A percentile compares a stretch with the other conserved stretches of the same genome.
phyloP scores from a whole-genome alignment of 2,329 filamentous ascomycete genomes.

The Alternaria incomplexa region DNA sequence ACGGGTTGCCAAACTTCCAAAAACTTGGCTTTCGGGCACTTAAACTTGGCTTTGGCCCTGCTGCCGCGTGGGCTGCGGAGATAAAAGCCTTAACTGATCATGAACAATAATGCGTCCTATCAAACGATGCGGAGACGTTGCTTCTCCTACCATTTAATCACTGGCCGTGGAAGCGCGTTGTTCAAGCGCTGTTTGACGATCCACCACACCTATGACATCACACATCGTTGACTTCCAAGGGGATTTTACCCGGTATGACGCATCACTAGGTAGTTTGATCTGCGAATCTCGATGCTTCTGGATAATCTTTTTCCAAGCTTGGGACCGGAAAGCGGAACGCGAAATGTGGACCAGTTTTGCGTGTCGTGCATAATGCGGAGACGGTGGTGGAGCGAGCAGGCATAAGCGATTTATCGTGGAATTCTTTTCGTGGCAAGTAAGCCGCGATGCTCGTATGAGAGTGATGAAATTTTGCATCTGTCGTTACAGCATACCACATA shows the following conservation, averaged over 20 bases:
- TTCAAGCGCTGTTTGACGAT: neutral
- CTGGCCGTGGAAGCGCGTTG: neutral
- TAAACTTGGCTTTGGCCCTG: slow-evolving; percentile 12
- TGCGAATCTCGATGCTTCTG: slow-evolving; percentile 1
- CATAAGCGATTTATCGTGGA: neutral
- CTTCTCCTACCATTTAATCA: neutral
- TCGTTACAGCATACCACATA: neutral
- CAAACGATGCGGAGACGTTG: neutral
- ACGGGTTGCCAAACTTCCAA: neutral
- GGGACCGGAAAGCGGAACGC: neutral
- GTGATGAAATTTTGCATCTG: neutral
- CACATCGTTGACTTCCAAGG: neutral
- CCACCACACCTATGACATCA: neutral
- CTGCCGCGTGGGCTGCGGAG: neutral
- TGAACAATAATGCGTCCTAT: neutral
- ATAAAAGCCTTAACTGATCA: neutral
- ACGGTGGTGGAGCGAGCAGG: slow-evolving; percentile 3
- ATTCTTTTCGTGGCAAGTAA: neutral
- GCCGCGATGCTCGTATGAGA: neutral
- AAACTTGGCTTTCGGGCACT: slow-evolving; percentile 18
- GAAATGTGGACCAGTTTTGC: neutral
- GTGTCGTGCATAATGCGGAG: slow-evolving; percentile 4
- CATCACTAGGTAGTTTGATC: neutral
- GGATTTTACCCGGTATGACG: neutral
- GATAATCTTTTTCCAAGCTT: neutral